phyloP scores from a whole-genome alignment of 2,329 filamentous ascomycete genomes.

The Botrytis galanthina region DNA sequence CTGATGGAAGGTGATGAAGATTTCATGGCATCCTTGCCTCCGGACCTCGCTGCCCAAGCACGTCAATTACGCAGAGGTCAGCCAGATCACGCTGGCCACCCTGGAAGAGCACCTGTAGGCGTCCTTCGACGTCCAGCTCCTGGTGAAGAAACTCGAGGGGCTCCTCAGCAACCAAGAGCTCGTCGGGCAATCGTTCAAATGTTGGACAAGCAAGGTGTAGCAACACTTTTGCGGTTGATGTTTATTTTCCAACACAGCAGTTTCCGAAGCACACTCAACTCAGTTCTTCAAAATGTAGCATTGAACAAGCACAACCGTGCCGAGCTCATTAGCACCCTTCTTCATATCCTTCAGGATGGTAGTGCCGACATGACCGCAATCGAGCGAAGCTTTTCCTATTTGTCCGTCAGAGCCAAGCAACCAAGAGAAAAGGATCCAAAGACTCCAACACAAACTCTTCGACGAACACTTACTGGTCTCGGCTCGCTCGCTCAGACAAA shows the following conservation, averaged over 20 bases:
- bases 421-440: conserved; percentile 62
- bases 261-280: conserved; percentile 78
- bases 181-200: conserved; percentile 88
- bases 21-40: conserved; percentile 77
- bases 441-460: conserved; percentile 73
- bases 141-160: conserved; percentile 38
- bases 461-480: conserved; percentile 67
- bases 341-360: conserved; percentile 93
- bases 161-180: conserved; percentile 54
- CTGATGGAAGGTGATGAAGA: conserved; percentile 91
- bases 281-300: conserved; percentile 86
- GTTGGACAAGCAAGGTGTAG: conserved; percentile 92
- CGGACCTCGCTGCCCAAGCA: conserved; percentile 82
- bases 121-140: conserved; percentile 51
- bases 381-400: conserved; percentile 89
- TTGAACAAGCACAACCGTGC: conserved; percentile 95
- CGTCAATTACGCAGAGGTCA: conserved; percentile 60
- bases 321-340: conserved; percentile 87
- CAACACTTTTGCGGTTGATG: conserved; percentile 96
- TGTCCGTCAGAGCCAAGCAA: conserved; percentile 88
- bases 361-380: conserved; percentile 91
- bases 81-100: conserved; percentile 37
- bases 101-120: conserved; percentile 30
- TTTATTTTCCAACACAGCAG: conserved; percentile 92
- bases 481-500: conserved; percentile 53